Evolutionary conservation across 768 basidiomycete species (phyloP).

Genomic region (Amanita exitialis): DNA sequence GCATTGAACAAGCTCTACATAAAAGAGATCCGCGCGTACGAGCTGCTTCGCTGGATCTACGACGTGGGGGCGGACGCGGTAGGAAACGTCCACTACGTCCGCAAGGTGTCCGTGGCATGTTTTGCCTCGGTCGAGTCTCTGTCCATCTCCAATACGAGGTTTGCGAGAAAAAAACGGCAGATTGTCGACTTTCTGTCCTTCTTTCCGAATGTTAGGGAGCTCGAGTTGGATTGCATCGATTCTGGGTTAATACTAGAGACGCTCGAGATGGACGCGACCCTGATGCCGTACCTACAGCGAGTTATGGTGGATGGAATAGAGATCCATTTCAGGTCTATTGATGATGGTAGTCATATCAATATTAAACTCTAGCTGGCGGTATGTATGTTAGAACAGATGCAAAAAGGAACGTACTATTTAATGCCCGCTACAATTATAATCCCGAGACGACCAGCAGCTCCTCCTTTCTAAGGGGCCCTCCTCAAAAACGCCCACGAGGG

Average conservation of each 20-base stretch:
- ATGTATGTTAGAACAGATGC: no score
- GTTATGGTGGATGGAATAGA: background rate
- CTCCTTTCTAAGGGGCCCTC: no score
- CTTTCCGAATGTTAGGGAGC: conserved; percentile 2
- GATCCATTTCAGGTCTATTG: background rate
- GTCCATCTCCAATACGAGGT: conserved; percentile 1
- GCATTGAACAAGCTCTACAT: background rate
- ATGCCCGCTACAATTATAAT: no score
- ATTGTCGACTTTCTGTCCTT: conserved; percentile 1
- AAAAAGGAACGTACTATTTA: no score
- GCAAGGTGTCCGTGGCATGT: background rate
- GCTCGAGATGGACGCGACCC: background rate
- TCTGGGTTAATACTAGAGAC: background rate
- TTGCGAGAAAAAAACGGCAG: background rate
- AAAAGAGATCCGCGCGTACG: background rate
- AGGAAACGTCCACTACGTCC: background rate
- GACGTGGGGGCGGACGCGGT: background rate
- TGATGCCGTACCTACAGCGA: background rate
- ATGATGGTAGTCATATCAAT: background rate
- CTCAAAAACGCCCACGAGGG: no score
- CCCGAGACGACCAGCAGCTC: no score
- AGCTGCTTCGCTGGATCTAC: conserved; percentile 2
- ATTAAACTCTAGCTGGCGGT: no score
- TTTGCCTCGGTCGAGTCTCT: conserved; percentile 1
- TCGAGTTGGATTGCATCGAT: conserved; percentile 3